phyloP scores from a whole-genome alignment of 139 green algal species.

The Chlorella sp. region DNA sequence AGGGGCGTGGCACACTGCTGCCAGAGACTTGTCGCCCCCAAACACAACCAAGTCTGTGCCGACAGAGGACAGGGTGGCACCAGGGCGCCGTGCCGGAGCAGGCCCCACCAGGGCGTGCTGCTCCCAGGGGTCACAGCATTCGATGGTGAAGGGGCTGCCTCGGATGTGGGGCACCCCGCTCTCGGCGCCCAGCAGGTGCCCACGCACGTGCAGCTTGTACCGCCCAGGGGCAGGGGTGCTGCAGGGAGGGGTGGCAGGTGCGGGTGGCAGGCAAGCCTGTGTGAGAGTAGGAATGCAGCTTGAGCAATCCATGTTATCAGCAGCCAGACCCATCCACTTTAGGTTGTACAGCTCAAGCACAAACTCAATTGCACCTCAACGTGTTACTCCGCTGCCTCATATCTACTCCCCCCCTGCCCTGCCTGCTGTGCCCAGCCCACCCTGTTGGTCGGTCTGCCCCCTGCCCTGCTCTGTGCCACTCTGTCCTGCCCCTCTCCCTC shows the following conservation, averaged over 20 bases:
- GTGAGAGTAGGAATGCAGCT: not conserved
- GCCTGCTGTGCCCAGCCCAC: not conserved
- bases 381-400: no score
- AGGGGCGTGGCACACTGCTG: slow-evolving; percentile 63
- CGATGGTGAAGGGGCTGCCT: slow-evolving; percentile 79
- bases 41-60: slow-evolving; percentile 74
- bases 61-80: slow-evolving; percentile 53
- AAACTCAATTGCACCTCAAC: no score
- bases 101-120: slow-evolving; percentile 69
- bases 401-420: not conserved
- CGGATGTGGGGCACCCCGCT: slow-evolving; percentile 67
- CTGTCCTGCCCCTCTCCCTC: not conserved
- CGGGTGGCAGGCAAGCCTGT: not conserved
- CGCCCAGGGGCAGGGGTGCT: slow-evolving; percentile 53
- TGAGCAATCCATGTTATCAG: no score
- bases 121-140: slow-evolving; percentile 72
- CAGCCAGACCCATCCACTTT: no score
- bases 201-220: slow-evolving; percentile 74
- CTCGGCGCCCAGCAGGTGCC: slow-evolving; percentile 68
- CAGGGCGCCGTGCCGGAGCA: slow-evolving; percentile 69
- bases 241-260: not conserved
- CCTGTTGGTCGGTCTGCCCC: no score
- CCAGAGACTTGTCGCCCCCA: slow-evolving; percentile 72
- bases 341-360: no score
- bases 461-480: not conserved